Evolutionary conservation across 768 basidiomycete genomes (phyloP).

Genomic region (Suillus subluteus): DNA sequence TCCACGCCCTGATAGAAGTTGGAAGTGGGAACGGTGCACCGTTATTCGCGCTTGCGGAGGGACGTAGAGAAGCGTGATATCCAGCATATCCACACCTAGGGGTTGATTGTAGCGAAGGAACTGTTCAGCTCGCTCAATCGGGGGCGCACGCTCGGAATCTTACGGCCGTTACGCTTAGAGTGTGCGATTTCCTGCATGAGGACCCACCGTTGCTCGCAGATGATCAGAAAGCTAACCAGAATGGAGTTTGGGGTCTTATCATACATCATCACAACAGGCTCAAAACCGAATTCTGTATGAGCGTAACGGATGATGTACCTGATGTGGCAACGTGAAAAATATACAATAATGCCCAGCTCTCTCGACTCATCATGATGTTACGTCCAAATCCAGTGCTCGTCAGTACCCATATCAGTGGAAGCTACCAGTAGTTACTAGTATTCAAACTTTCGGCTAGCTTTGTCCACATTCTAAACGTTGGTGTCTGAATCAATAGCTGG

Average conservation of each 20-base stretch:
- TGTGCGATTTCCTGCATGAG: slow-evolving; percentile 67
- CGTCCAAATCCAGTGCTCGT: too few species aligned
- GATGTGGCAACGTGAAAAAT: background rate
- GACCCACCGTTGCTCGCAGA: slow-evolving; percentile 42
- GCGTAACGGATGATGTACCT: too few species aligned
- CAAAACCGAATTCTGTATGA: too few species aligned
- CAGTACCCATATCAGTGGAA: background rate
- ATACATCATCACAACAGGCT: too few species aligned
- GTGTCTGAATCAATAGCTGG: background rate
- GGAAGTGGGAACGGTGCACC: slow-evolving; percentile 83
- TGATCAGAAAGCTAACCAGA: slow-evolving; percentile 15
- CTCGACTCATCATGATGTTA: background rate
- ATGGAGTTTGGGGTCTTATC: slow-evolving; percentile 65
- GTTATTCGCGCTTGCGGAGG: slow-evolving; percentile 60
- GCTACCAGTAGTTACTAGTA: background rate
- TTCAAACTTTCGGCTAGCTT: too few species aligned
- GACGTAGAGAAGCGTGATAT: slow-evolving; percentile 61
- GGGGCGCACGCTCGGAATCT: slow-evolving; percentile 51
- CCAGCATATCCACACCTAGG: slow-evolving; percentile 54
- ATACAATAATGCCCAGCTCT: background rate
- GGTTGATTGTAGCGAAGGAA: slow-evolving; percentile 78
- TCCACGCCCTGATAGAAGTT: slow-evolving; percentile 56
- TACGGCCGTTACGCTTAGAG: slow-evolving; percentile 52
- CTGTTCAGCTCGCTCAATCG: slow-evolving; percentile 62
- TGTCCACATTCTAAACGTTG: background rate